These are phyloP conservation scores for Cladobotryum protrusum DNA, from an alignment of 2,329 filamentous ascomycete species.

Conservation along the genomic window DNA sequence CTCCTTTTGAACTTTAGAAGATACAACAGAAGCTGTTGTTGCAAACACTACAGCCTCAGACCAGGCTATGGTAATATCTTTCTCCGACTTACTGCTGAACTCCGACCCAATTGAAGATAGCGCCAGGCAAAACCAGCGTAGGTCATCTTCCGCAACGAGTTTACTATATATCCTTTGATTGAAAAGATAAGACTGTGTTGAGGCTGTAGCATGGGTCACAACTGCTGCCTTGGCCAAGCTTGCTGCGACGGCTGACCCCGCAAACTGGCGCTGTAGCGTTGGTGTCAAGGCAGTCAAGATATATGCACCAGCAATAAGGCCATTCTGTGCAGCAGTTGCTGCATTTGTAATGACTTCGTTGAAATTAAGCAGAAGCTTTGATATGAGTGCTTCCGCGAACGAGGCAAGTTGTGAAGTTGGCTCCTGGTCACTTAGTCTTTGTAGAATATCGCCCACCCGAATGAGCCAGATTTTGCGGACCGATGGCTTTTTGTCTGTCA, in stretches of 20 bases:
- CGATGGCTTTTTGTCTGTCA: conserved; percentile 75
- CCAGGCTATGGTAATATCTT: conserved; percentile 63
- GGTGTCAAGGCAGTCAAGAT: conserved; percentile 62
- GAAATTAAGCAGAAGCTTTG: conserved; percentile 62
- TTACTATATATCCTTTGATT: conserved; percentile 83
- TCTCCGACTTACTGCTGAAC: conserved; percentile 42
- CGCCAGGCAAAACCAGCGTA: conserved; percentile 68
- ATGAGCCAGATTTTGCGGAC: conserved; percentile 77
- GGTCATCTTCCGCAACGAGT: conserved; percentile 65
- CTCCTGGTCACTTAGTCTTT: conserved; percentile 41
- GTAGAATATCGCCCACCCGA: conserved; percentile 64
- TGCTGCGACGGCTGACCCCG: conserved; percentile 41
- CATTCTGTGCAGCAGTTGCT: conserved; percentile 70
- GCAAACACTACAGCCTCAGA: conserved; percentile 78
- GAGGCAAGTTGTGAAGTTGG: conserved; percentile 41
- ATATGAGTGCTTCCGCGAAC: conserved; percentile 48
- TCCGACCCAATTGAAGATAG: conserved; percentile 55
- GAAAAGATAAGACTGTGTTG: conserved; percentile 82
- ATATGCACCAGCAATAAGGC: conserved; percentile 73
- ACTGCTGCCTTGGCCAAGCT: conserved; percentile 52
- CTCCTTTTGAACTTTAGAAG: conserved; percentile 57
- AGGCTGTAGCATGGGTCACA: conserved; percentile 61
- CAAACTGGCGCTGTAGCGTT: conserved; percentile 46
- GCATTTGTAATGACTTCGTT: conserved; percentile 75
- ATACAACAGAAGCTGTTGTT: conserved; percentile 56